Conservation (phyloP, 495 filamentous ascomycete species). For the Trypethelium eluteriae region DNA sequence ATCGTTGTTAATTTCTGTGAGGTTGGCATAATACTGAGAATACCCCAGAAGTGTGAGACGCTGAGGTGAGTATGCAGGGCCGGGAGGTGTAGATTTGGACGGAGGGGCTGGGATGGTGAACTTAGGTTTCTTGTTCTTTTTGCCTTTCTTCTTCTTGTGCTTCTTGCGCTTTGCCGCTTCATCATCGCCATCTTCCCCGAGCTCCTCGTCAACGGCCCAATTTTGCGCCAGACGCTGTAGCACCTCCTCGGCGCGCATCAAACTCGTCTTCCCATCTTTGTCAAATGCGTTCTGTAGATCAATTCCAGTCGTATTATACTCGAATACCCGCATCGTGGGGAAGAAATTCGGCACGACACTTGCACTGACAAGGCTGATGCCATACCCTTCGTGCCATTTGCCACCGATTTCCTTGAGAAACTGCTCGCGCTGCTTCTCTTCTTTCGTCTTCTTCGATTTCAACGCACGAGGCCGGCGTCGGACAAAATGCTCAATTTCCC, state of each 20-base stretch:
- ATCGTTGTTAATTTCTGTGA: conserved; percentile 76
- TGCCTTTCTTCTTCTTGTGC: conserved; percentile 48
- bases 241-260: background rate
- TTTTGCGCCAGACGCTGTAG: background rate
- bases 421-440: conserved; percentile 27
- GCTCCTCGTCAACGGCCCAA: conserved; percentile 14
- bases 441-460: conserved; percentile 40
- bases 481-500: conserved; percentile 13
- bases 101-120: conserved; percentile 65
- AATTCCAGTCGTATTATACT: conserved; percentile 87
- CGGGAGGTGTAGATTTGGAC: conserved; percentile 64
- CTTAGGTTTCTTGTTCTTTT: conserved; percentile 43
- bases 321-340: conserved; percentile 73
- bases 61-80: conserved; percentile 87
- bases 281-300: conserved; percentile 36
- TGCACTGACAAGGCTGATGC: conserved; percentile 66
- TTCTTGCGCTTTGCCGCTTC: conserved; percentile 29
- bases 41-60: conserved; percentile 66
- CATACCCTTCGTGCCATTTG: conserved; percentile 74
- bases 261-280: background rate
- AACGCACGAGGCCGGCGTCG: background rate
- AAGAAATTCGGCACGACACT: conserved; percentile 93
- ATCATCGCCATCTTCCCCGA: conserved; percentile 13
- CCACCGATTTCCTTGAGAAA: conserved; percentile 66
- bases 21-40: conserved; percentile 88